Evolutionary conservation across 345 rosid species (phyloP), one percentile per base, ranked within the genome.

Genomic region (Rhodomyrtus tomentosa): DNA sequence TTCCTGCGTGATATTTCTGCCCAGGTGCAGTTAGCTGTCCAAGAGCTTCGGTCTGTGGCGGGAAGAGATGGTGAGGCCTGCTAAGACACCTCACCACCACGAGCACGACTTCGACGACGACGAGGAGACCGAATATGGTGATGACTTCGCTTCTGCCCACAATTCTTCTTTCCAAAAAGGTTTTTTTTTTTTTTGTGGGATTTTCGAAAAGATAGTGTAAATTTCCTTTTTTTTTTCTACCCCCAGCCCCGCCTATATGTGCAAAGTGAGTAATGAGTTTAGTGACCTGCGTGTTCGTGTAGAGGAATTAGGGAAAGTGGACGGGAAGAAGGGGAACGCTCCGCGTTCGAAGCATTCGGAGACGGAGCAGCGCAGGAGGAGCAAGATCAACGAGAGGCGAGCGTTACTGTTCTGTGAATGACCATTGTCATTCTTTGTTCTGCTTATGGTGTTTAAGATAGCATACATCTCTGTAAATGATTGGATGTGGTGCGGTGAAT

Each of bases 341-440:
- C 84, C 83, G 38, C 91, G 94, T 84, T 90, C 95, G 49, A 95
- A 94, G 90, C 98, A 95, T 91, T 94, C 98, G 5, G 98, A 94
- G 92, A 94, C 96, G 7, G 98, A 95, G 91, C 96, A 95, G 80
- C 94, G 98, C 51, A 91, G 98, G 79, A 90, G 98, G 89, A 91
- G 95, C 91, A 94, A 95, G 91, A 93, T 95, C 85, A 95, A 93
- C 86, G 96, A 93, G 92, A 93, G 98, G 98, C 85, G 73, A 79
- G 49, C 40, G 73, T 21, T 36, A 24, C 40, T 68, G 79, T 36
- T 5, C 25, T 36, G 76, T 36, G 1, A 20, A 36, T 68, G 36
- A 25, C 79, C 45, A 21, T 68, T 68, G 45, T 68, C 79, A 20
- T 68, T 25, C 79, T 68, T 2, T 36, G 79, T 36, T 68, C 25